phyloP scores from a whole-genome alignment of 73 alveolate genomes.

The Effrenium voratum region DNA sequence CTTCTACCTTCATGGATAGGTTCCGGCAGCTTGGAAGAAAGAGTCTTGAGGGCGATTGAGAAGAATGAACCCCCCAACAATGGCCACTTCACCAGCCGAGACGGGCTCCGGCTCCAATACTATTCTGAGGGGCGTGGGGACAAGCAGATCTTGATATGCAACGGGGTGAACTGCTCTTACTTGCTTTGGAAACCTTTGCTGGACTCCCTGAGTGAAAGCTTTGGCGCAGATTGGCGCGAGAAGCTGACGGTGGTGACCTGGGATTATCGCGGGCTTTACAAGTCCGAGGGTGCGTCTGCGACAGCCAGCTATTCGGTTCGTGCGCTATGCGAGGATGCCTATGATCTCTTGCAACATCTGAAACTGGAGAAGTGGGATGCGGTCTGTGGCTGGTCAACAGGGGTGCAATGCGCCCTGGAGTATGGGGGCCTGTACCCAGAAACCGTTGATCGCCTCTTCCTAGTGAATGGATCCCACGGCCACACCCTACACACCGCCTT shows the following conservation, averaged over 20 bases:
- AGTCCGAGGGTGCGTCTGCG: conserved; percentile 53
- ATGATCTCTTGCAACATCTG: conserved; percentile 51
- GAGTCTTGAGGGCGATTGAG: conserved; percentile 58
- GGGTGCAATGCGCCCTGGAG: conserved; percentile 70
- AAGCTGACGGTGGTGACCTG: conserved; percentile 70
- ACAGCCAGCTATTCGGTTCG: conserved; percentile 70
- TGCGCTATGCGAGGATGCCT: conserved; percentile 73
- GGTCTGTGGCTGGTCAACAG: conserved; percentile 84
- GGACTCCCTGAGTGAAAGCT: conserved; percentile 62
- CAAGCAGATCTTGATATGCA: conserved; percentile 59
- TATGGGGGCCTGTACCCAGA: conserved; percentile 69
- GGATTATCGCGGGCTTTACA: conserved; percentile 84
- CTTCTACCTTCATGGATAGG: conserved; percentile 63
- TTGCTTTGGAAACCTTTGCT: conserved; percentile 77
- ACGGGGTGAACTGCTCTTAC: conserved; percentile 83
- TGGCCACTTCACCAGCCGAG: conserved; percentile 4
- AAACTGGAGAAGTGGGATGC: conserved; percentile 85
- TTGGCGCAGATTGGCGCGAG: conserved; percentile 72
- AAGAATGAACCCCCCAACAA: conserved; percentile 58
- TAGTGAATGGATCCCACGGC: conserved; percentile 88
- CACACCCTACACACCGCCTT: conserved; percentile 80
- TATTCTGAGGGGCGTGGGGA: conserved; percentile 53
- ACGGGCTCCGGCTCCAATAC: conserved; percentile 34
- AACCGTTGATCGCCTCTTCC: conserved; percentile 52
- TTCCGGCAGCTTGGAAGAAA: conserved; percentile 42